Conservation (phyloP, 495 filamentous ascomycete genomes). For the Monascus purpureus region DNA sequence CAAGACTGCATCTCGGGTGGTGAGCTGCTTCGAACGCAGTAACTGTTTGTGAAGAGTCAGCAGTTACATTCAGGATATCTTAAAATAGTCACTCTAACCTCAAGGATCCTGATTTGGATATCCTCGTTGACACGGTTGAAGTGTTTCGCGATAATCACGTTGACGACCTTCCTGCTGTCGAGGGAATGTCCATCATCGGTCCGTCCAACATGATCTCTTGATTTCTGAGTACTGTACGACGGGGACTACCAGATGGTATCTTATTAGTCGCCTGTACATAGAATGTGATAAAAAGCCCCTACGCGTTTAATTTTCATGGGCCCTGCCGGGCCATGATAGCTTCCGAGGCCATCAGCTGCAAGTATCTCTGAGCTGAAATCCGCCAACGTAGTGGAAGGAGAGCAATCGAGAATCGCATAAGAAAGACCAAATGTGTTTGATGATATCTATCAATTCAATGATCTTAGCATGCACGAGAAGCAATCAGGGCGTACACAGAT, state of each 20-base stretch:
- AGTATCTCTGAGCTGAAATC: conserved; percentile 63
- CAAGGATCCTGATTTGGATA: conserved; percentile 79
- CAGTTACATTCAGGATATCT: too few relatives aligned
- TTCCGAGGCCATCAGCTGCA: conserved; percentile 12
- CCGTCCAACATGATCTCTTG: conserved; percentile 11
- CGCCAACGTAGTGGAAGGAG: conserved; percentile 56
- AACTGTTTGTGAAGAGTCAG: conserved; percentile 37
- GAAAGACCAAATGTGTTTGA: conserved; percentile 57
- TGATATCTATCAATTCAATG: conserved; percentile 35
- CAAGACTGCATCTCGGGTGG: conserved; percentile 55
- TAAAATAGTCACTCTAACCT: conserved; percentile 37
- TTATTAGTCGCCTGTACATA: too few relatives aligned
- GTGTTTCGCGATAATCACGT: conserved; percentile 69
- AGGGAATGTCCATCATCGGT: conserved; percentile 6
- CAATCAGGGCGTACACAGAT: conserved; percentile 24
- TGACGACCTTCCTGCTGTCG: conserved; percentile 44
- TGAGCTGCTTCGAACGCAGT: conserved; percentile 63
- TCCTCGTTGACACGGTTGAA: conserved; percentile 53
- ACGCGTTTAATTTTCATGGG: too few relatives aligned
- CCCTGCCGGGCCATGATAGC: conserved; percentile 4
- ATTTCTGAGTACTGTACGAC: conserved; percentile 4
- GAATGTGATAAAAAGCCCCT: too few relatives aligned
- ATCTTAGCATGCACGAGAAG: conserved; percentile 18
- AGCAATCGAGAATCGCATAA: conserved; percentile 55
- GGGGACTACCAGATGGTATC: conserved; percentile 11